Percentiles rank a stretch among this genome's conserved stretches.
phyloP scores from a whole-genome alignment of 805 yeast species.

The Blastobotrys mokoenaii region DNA sequence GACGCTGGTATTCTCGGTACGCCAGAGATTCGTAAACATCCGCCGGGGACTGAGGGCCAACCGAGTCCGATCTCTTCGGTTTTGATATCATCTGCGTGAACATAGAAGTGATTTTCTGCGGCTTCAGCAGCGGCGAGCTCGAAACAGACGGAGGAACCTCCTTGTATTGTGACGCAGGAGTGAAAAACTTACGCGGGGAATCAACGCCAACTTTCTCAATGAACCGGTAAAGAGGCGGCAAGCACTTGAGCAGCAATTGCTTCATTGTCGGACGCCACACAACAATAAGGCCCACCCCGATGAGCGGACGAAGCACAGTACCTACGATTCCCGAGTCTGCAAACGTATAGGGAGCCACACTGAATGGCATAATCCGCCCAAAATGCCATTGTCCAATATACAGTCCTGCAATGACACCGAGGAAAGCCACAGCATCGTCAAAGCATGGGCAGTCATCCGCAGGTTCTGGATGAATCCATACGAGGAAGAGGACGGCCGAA shows the following conservation, averaged over 20 bases:
- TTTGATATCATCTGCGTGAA: slow-evolving; percentile 19
- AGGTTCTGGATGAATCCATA: slow-evolving; percentile 72
- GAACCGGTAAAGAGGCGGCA: slow-evolving; percentile 51
- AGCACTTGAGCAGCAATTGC: slow-evolving; percentile 46
- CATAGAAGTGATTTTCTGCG: slow-evolving; percentile 25
- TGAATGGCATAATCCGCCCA: slow-evolving; percentile 21
- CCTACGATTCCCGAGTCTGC: slow-evolving; percentile 19
- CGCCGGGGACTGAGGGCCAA: slow-evolving; percentile 36
- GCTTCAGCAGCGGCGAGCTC: slow-evolving; percentile 26
- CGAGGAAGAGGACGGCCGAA: slow-evolving; percentile 37
- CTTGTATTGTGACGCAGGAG: slow-evolving; percentile 30
- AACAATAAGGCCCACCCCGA: slow-evolving; percentile 58
- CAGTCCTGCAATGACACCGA: slow-evolving; percentile 78
- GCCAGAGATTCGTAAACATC: slow-evolving; percentile 33
- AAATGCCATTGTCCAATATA: slow-evolving; percentile 52
- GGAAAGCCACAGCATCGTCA: slow-evolving; percentile 88
- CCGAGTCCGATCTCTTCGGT: slow-evolving; percentile 28
- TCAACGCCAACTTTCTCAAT: slow-evolving; percentile 30
- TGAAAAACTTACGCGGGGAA: slow-evolving; percentile 33
- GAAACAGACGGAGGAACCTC: slow-evolving; percentile 28
- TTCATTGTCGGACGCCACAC: slow-evolving; percentile 71
- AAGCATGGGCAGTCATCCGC: slow-evolving; percentile 94
- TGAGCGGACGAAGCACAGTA: slow-evolving; percentile 38
- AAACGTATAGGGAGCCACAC: background rate
- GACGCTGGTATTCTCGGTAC: slow-evolving; percentile 23